These are phyloP conservation scores for Trichomonas vaginalis DNA, from an alignment of 208 protist species.

Conservation along the genomic window DNA sequence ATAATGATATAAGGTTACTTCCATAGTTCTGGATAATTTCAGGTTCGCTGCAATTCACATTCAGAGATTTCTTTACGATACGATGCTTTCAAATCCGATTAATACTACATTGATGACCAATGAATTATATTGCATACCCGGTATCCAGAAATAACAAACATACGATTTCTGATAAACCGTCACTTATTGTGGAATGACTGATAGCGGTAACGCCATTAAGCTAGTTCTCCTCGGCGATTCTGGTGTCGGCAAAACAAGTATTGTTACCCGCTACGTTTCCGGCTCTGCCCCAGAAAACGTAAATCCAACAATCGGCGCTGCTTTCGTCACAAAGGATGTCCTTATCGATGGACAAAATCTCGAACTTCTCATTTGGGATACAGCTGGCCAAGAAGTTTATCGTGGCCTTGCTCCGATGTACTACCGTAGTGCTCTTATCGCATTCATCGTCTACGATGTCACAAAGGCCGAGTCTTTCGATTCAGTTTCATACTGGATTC, in stretches of 20 bases:
- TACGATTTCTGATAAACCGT: not conserved
- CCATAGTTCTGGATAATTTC: too few species aligned
- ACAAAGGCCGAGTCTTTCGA: not conserved
- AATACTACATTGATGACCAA: too few species aligned
- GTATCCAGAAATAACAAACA: too few species aligned
- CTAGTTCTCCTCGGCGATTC: not conserved
- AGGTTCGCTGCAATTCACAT: too few species aligned
- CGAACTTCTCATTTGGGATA: not conserved
- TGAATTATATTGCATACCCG: too few species aligned
- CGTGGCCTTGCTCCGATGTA: not conserved
- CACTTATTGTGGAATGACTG: too few species aligned
- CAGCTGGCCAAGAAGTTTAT: not conserved
- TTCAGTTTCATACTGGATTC: not conserved
- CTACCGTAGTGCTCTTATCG: not conserved
- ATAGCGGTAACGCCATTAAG: not conserved
- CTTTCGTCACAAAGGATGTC: not conserved
- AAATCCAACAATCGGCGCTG: constrained; percentile 11
- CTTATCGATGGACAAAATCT: not conserved
- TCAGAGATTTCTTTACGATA: too few species aligned
- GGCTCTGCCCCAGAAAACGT: not conserved
- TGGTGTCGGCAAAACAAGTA: not conserved
- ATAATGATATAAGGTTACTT: too few species aligned
- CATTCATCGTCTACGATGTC: not conserved
- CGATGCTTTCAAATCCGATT: too few species aligned
- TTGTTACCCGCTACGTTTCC: not conserved